These are phyloP conservation scores for Pisolithus marmoratus DNA, from an alignment of 768 basidiomycete genomes.

Conservation along the genomic window DNA sequence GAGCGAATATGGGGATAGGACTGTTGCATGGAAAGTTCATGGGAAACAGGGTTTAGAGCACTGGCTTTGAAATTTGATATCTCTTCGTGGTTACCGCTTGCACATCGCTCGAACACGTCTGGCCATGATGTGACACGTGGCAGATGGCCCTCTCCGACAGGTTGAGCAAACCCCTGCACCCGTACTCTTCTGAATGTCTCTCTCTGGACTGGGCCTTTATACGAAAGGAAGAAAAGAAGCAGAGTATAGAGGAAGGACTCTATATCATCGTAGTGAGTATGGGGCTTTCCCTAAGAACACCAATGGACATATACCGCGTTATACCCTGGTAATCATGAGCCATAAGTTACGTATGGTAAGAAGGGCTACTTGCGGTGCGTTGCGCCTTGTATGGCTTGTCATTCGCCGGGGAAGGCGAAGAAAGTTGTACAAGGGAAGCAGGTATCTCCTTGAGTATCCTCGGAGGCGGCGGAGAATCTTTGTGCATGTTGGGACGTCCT, in stretches of 20 bases:
- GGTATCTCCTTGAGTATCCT: no score
- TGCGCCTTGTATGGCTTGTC: neutral
- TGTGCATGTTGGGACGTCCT: neutral
- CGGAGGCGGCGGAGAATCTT: neutral
- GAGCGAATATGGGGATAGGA: no score
- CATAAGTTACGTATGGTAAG: neutral
- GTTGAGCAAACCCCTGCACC: neutral
- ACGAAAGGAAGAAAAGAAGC: slow-evolving; percentile 10
- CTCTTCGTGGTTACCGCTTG: neutral
- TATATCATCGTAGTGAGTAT: slow-evolving; percentile 9
- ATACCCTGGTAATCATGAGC: slow-evolving; percentile 1
- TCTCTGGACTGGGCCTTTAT: neutral
- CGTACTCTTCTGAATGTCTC: neutral
- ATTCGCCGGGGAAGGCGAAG: neutral
- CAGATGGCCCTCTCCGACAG: neutral
- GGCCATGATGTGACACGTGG: slow-evolving; percentile 6
- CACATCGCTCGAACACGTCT: neutral
- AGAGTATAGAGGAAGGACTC: slow-evolving; percentile 14
- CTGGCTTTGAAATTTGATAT: no score
- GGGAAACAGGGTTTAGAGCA: no score
- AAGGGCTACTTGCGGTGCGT: neutral
- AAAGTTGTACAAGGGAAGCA: no score
- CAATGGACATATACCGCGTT: slow-evolving; percentile 9
- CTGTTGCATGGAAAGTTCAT: no score
- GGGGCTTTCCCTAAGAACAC: slow-evolving; percentile 1